Conservation (phyloP, 2,329 filamentous ascomycete species). For the Ambrosiella cleistominuta region DNA sequence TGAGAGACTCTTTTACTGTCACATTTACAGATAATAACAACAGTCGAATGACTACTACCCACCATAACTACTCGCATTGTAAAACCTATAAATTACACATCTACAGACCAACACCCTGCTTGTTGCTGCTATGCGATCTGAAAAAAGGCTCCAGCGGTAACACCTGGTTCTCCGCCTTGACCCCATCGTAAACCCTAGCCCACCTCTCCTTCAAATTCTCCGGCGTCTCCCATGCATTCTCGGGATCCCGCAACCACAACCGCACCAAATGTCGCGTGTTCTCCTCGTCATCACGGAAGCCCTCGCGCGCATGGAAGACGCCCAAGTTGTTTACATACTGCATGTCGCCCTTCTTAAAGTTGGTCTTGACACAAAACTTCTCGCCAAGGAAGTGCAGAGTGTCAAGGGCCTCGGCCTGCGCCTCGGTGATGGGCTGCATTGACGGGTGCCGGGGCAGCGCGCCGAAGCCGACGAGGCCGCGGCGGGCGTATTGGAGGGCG, state of each 20-base stretch:
- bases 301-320: slow-evolving; percentile 34
- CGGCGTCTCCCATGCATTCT: slow-evolving; percentile 32
- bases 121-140: slow-evolving; percentile 10
- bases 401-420: slow-evolving; percentile 35
- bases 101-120: slow-evolving; percentile 9
- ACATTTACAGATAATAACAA: background rate
- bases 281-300: slow-evolving; percentile 27
- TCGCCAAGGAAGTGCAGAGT: slow-evolving; percentile 32
- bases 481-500: slow-evolving; percentile 34
- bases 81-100: background rate
- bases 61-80: background rate
- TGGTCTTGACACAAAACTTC: slow-evolving; percentile 26
- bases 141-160: slow-evolving; percentile 35
- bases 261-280: slow-evolving; percentile 32
- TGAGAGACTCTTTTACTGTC: no score
- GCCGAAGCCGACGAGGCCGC: slow-evolving; percentile 12
- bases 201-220: slow-evolving; percentile 28
- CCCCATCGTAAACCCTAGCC: slow-evolving; percentile 34
- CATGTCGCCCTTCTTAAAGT: slow-evolving; percentile 34
- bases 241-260: slow-evolving; percentile 32
- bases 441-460: slow-evolving; percentile 28
- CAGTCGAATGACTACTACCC: background rate
- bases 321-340: slow-evolving; percentile 38
- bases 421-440: slow-evolving; percentile 39
- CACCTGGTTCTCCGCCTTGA: slow-evolving; percentile 33